Evolutionary conservation across 495 filamentous ascomycete species (phyloP), one percentile per base, ranked within the genome.

Genomic region (Aspergillus mulundensis): DNA sequence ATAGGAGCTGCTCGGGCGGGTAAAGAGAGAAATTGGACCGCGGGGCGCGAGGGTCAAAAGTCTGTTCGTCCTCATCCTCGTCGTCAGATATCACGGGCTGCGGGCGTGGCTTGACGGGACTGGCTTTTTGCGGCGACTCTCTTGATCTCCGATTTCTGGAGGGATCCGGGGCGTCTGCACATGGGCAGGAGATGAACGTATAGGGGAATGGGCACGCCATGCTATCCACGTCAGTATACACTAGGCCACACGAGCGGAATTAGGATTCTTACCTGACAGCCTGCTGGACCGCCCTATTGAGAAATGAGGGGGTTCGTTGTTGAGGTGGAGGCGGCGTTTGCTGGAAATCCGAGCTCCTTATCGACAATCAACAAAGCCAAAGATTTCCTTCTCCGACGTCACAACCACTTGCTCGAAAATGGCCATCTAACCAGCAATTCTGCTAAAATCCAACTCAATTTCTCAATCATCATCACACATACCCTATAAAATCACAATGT

Each of bases 171-270:
- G 66, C 74, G 24, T 95, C 87, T 53, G 85, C 84, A 71, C 94
- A 98, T 42, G 93, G 90, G 67, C 94, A 98, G 61, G 90, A 87
- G 63, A 97, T 90, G 71, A 88, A 92, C 34, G 88, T 89, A 74
- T 95, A 96, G 14, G 94, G 94, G 61, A 87, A 91, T 28, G 84
- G 78, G 30, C 84, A 83, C 89, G 93, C 94, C 20, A 18, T 59
- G 52, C 28, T 45, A 7, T 42, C 15, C 10, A 4, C n/a, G 36
- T 43, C 25, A 53, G 38, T 30, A n/a, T 12, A 43, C 43, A 41
- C 1, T 7, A 51, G 21, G 1, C n/a, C n/a, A n/a, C n/a, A 30
- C 18, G 15, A 21, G 15, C 5, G 28, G 20, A 19, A 3, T 18
- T 32, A 32, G 16, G 20, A 11, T 16, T 24, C 39, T 11, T 43